These are phyloP conservation scores for Candida ovalis DNA, from an alignment of 805 yeast species.

Conservation along the genomic window DNA sequence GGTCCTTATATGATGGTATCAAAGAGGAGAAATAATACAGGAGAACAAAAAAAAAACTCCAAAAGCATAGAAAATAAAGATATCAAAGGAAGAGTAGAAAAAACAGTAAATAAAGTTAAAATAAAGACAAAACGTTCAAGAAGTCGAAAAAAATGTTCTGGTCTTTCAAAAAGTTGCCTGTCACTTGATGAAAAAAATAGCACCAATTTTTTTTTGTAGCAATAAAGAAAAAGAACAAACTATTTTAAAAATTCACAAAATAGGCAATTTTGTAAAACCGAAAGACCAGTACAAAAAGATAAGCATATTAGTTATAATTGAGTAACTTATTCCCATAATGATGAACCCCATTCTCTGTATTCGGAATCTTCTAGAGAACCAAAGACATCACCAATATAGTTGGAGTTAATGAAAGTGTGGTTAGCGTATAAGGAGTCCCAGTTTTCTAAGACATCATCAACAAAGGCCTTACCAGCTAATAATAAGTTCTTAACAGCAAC, in stretches of 20 bases:
- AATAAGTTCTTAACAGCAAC: slow-evolving; percentile 50
- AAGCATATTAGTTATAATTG: not conserved
- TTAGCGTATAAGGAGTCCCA: slow-evolving; percentile 37
- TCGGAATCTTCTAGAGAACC: slow-evolving; percentile 47
- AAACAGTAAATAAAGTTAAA: not conserved
- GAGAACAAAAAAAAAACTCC: not conserved
- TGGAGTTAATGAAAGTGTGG: slow-evolving; percentile 32
- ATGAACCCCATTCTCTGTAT: slow-evolving; percentile 21
- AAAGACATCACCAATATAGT: slow-evolving; percentile 60
- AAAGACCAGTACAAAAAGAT: too few relatives aligned
- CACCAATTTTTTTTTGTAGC: too few relatives aligned
- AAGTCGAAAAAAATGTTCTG: slow-evolving; percentile 5
- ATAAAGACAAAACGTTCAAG: slow-evolving; percentile 9
- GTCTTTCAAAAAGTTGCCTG: too few relatives aligned
- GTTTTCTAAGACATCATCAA: slow-evolving; percentile 48
- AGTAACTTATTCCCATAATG: slow-evolving; percentile 14
- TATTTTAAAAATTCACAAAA: too few relatives aligned
- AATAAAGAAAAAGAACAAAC: too few relatives aligned
- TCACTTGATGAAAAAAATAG: too few relatives aligned
- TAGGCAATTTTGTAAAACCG: too few relatives aligned
- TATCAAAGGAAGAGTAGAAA: not conserved
- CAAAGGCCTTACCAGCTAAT: slow-evolving; percentile 50
- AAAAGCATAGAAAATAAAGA: not conserved
- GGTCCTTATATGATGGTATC: not conserved
- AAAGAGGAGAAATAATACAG: not conserved